phyloP scores from a whole-genome alignment of 2,329 filamentous ascomycete species.

The Botrytis galanthina region DNA sequence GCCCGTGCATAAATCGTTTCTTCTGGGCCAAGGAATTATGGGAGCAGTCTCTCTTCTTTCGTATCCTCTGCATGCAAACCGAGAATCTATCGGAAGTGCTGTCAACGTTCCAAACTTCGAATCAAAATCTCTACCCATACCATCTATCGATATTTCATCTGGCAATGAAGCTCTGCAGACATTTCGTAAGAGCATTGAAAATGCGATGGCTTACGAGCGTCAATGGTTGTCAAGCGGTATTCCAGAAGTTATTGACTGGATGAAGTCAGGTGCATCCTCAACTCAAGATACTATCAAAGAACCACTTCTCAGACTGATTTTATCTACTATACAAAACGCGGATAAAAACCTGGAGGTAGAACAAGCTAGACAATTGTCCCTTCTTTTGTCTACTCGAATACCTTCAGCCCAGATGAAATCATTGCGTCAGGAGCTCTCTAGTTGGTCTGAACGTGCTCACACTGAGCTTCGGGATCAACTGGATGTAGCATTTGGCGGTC shows the following conservation, averaged over 20 bases:
- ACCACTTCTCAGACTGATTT: conserved; percentile 63
- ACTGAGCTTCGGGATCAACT: conserved; percentile 78
- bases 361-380: conserved; percentile 40
- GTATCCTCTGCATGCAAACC: conserved; percentile 41
- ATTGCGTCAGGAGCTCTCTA: conserved; percentile 59
- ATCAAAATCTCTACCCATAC: conserved; percentile 44
- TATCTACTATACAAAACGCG: conserved; percentile 61
- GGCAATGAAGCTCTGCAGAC: conserved; percentile 62
- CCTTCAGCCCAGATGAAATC: conserved; percentile 41
- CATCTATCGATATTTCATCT: conserved; percentile 60
- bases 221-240: conserved; percentile 73
- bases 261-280: conserved; percentile 48
- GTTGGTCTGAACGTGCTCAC: conserved; percentile 79
- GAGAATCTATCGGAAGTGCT: conserved; percentile 51
- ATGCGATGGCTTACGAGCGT: conserved; percentile 70
- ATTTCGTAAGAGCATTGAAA: conserved; percentile 67
- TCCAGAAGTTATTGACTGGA: conserved; percentile 63
- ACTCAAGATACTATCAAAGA: conserved; percentile 56
- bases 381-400: conserved; percentile 38
- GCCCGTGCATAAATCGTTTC: conserved; percentile 77
- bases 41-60: conserved; percentile 57
- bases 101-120: conserved; percentile 53
- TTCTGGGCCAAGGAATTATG: conserved; percentile 70
- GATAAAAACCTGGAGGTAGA: conserved; percentile 51
- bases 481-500: conserved; percentile 72